Evolutionary conservation across 495 filamentous ascomycete genomes (phyloP).

Genomic region (Hypomontagnella monticulosa): DNA sequence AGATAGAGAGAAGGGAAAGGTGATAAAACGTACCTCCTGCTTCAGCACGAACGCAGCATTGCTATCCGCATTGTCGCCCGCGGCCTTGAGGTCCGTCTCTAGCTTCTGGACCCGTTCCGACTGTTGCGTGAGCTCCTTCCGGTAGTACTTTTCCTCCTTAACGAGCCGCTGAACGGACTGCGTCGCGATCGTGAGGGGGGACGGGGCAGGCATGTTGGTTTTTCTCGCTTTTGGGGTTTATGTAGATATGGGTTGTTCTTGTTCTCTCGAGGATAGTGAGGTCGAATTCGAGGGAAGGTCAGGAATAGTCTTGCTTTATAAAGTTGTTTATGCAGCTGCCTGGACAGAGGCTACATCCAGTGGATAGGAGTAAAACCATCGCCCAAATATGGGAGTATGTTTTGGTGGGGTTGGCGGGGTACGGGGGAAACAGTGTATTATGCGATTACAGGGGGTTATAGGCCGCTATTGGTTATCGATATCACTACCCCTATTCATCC

Average conservation of each 20-base stretch:
- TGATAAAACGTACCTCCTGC: constrained; percentile 75
- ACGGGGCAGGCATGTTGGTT: constrained; percentile 70
- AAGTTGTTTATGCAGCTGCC: constrained; percentile 31
- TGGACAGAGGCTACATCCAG: constrained; percentile 7
- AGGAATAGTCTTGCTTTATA: constrained; percentile 7
- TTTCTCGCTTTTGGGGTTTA: constrained; percentile 7
- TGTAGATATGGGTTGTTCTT: neutral
- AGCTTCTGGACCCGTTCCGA: constrained; percentile 75
- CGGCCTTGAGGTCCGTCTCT: constrained; percentile 56
- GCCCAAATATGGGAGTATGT: constrained; percentile 39
- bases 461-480: no score
- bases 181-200: constrained; percentile 76
- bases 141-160: constrained; percentile 91
- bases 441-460: no score
- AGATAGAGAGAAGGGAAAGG: constrained; percentile 15
- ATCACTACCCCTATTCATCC: no score
- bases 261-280: neutral
- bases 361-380: neutral
- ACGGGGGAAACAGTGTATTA: constrained; percentile 9
- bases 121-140: constrained; percentile 80
- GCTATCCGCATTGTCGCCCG: constrained; percentile 61
- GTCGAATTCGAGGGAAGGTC: neutral
- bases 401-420: constrained; percentile 49
- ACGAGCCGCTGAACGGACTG: constrained; percentile 80
- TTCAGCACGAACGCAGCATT: constrained; percentile 77